Evolutionary conservation across 2,329 filamentous ascomycete species (phyloP).

Genomic region (Colletotrichum gigasporum): DNA sequence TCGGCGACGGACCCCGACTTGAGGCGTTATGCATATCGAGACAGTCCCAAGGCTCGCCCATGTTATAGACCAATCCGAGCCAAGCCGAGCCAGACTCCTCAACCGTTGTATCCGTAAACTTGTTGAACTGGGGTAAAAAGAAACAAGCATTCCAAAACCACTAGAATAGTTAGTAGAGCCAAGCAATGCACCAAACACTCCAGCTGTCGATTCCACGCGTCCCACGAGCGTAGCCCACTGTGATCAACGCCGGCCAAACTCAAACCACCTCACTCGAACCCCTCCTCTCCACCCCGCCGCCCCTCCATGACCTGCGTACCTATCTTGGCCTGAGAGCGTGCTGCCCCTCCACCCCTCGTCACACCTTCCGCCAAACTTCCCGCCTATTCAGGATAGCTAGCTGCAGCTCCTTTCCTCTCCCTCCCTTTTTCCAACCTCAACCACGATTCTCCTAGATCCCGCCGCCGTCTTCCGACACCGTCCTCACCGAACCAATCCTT

Average conservation of each 20-base stretch:
- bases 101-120: no score
- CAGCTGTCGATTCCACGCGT: background rate
- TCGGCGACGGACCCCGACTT: no score
- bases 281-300: background rate
- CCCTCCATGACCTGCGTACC: background rate
- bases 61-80: no score
- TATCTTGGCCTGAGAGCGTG: background rate
- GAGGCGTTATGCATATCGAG: no score
- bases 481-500: background rate
- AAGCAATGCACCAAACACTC: background rate
- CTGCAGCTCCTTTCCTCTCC: background rate
- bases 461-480: no score
- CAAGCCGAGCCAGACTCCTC: no score
- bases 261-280: background rate
- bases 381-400: conserved; percentile 1
- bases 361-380: no score
- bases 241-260: background rate
- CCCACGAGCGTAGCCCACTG: background rate
- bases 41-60: no score
- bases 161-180: no score
- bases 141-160: no score
- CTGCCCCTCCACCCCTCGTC: conserved; percentile 23
- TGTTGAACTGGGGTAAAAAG: no score
- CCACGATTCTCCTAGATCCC: no score
- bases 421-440: background rate